Evolutionary conservation across 345 rosid genomes (phyloP).

Genomic region (Hirschfeldia incana): DNA sequence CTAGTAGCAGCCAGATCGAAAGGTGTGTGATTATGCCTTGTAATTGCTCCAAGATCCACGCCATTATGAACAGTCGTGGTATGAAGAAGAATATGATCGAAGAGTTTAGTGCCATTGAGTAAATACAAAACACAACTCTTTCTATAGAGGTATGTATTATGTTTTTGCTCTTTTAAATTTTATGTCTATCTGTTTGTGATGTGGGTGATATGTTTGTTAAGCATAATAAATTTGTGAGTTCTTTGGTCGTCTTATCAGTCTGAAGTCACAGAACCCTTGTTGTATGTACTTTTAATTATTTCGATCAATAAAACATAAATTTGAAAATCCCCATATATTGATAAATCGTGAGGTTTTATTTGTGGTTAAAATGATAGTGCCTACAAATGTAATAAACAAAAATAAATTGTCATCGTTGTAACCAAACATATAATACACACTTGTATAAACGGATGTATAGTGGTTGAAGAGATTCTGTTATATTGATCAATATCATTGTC

Average conservation of each 20-base stretch:
- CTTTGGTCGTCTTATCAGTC: constrained; percentile 3
- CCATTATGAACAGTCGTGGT: constrained; percentile 40
- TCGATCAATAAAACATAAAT: constrained; percentile 1
- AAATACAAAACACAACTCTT: constrained; percentile 14
- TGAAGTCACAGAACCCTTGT: constrained; percentile 4
- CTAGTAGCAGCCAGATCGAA: constrained; percentile 13
- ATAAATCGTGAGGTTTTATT: background rate
- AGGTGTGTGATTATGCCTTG: constrained; percentile 46
- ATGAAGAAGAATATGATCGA: constrained; percentile 60
- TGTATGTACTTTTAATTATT: constrained; percentile 1
- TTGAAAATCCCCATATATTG: background rate
- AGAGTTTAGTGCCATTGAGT: constrained; percentile 37
- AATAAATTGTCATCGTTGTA: background rate
- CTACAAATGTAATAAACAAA: background rate
- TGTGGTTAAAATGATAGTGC: background rate
- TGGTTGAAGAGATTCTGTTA: background rate
- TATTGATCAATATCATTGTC: background rate
- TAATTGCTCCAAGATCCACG: constrained; percentile 65
- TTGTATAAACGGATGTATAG: background rate
- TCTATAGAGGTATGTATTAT: constrained; percentile 1
- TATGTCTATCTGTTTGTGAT: constrained; percentile 3
- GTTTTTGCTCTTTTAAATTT: constrained; percentile 11
- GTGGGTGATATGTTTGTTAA: constrained; percentile 2
- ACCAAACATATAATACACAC: background rate
- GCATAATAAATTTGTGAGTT: constrained; percentile 19